A percentile compares a stretch with the other conserved stretches of the same genome.
phyloP scores from a whole-genome alignment of 495 filamentous ascomycete genomes.

The Aspergillus baeticus region DNA sequence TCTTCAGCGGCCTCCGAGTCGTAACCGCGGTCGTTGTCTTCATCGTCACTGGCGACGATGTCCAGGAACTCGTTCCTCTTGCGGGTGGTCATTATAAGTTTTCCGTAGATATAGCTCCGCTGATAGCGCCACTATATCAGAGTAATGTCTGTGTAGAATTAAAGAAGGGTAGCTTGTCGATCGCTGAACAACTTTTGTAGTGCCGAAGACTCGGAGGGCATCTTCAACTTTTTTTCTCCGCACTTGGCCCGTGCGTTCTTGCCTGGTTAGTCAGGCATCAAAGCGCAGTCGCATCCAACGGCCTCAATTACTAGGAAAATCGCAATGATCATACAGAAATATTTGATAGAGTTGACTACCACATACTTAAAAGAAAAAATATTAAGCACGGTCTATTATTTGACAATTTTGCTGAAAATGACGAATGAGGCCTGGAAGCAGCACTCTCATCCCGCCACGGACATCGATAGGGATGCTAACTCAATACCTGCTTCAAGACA shows the following conservation, averaged over 20 bases:
- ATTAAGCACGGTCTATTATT: too few relatives aligned
- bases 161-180: too few relatives aligned
- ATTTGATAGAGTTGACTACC: too few relatives aligned
- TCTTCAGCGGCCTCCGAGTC: slow-evolving; percentile 68
- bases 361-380: too few relatives aligned
- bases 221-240: slow-evolving; percentile 19
- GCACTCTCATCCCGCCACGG: too few relatives aligned
- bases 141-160: too few relatives aligned
- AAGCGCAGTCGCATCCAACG: background rate
- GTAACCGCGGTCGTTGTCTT: slow-evolving; percentile 57
- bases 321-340: too few relatives aligned
- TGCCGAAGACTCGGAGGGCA: background rate
- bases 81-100: slow-evolving; percentile 56
- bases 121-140: too few relatives aligned
- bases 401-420: too few relatives aligned
- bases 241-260: slow-evolving; percentile 17
- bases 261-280: slow-evolving; percentile 9
- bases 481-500: background rate
- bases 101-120: background rate
- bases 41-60: slow-evolving; percentile 62
- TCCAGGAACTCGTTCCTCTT: slow-evolving; percentile 78
- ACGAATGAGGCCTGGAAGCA: too few relatives aligned
- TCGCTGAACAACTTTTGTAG: slow-evolving; percentile 6
- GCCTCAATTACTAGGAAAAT: too few relatives aligned
- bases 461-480: too few relatives aligned